Evolutionary conservation across 441 rosid species (phyloP), one percentile per base, ranked within the genome.

Genomic region (Lepidium campestre): DNA sequence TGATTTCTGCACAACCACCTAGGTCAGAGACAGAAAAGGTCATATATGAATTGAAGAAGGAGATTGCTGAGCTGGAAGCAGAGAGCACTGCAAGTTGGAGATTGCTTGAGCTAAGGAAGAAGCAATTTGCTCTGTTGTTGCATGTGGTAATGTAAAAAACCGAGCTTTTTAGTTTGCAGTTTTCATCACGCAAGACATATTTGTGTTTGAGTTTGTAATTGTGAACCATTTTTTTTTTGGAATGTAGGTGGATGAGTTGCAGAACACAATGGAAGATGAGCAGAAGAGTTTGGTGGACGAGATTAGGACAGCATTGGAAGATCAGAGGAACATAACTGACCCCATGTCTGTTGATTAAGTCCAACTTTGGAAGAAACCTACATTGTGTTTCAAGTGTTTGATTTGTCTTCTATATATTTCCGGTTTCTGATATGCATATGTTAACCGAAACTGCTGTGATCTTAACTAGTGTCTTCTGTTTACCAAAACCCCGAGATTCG

Each of bases 211-310:
- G 72, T 52, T 61, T 53, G 40, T 64, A 46, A 42, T 2, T 34
- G 39, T 52, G 39, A 42, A 41, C 17, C 0, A 13, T 19, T 35
- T 35, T 15, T 19, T 35, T 35, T 15, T 49, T 23, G n/a, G 22
- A 52, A 41, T 46, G 23, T 74, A 91, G 96, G 96, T 91, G 58
- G 97, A 91, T 77, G 97, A 91, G 84, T 77, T 91, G 70, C 97
- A 88, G 79, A 83, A 67, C 65, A 85, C 85, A n/a, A 79, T 91
- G 54, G 81, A 77, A 37, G 76, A 78, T 40, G 97, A 91, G 34
- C 96, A 83, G 58, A 80, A 72, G 78, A 75, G 63, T 62, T 40
- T 78, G 59, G 47, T 74, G 52, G 81, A 73, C 42, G 81, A 77
- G 61, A 73, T 77, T 71, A 88, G 79, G 61, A 63, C 77, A 67